These are phyloP conservation scores for Galerina marginata DNA, from an alignment of 768 basidiomycete genomes.

Conservation along the genomic window DNA sequence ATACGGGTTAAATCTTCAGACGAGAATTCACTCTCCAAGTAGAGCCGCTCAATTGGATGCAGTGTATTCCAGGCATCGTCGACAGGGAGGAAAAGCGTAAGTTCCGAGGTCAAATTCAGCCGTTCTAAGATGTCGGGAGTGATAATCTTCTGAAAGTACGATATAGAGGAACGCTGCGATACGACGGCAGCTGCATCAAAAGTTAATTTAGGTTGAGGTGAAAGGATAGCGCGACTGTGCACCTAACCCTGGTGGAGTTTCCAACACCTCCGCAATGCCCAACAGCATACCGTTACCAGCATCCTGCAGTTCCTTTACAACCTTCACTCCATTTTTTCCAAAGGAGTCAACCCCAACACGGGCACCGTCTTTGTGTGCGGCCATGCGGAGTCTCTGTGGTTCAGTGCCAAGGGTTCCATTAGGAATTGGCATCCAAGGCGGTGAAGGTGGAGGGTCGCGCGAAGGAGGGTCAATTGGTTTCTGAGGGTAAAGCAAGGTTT, in stretches of 20 bases:
- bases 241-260: constrained; percentile 79
- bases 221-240: constrained; percentile 29
- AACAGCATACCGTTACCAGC: constrained; percentile 81
- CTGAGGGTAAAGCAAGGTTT: constrained; percentile 78
- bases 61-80: constrained; percentile 85
- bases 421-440: constrained; percentile 87
- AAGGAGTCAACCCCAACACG: constrained; percentile 80
- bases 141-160: constrained; percentile 78
- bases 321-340: constrained; percentile 73
- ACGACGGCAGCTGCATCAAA: constrained; percentile 61
- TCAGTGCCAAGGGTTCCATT: constrained; percentile 81
- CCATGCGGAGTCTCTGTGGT: constrained; percentile 79
- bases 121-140: constrained; percentile 59
- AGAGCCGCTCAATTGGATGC: constrained; percentile 78
- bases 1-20: constrained; percentile 79
- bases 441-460: constrained; percentile 68
- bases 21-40: constrained; percentile 89
- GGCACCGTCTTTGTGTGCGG: constrained; percentile 50
- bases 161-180: constrained; percentile 60
- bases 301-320: constrained; percentile 60
- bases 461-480: constrained; percentile 63
- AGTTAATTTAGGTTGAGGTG: constrained; percentile 5
- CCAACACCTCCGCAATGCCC: constrained; percentile 76
- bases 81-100: constrained; percentile 90
- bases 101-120: constrained; percentile 69